These are phyloP conservation scores for Salix exigua DNA, from an alignment of 345 rosid species.

Conservation along the genomic window DNA sequence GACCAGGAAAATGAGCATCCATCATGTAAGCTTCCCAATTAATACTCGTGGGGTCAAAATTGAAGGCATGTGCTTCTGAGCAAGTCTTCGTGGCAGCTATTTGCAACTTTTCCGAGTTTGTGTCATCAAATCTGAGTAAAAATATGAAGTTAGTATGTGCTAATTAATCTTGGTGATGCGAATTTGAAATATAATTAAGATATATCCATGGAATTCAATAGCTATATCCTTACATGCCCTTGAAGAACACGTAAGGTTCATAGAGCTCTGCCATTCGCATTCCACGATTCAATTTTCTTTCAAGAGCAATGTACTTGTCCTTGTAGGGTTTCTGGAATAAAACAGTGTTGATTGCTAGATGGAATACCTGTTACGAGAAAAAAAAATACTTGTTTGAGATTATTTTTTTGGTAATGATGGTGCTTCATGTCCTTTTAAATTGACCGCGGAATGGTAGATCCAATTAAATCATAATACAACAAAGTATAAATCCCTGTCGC, in stretches of 20 bases:
- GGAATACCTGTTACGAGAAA: no score
- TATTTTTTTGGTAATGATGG: no score
- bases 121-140: conserved; percentile 10
- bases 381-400: no score
- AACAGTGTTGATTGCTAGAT: not conserved
- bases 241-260: conserved; percentile 3
- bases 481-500: no score
- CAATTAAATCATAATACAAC: no score
- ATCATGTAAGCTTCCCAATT: conserved; percentile 12
- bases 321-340: not conserved
- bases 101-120: conserved; percentile 4
- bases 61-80: not conserved
- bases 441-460: no score
- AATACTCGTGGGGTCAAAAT: conserved; percentile 5
- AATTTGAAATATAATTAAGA: not conserved
- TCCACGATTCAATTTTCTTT: not conserved
- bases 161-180: no score
- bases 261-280: conserved; percentile 2
- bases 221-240: conserved; percentile 10
- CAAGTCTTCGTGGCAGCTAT: not conserved
- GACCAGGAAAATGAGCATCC: conserved; percentile 7
- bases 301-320: not conserved
- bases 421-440: no score
- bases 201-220: not conserved
- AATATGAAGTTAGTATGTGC: not conserved